Evolutionary conservation across 1,139 yeast species (phyloP).

Genomic region (Lizanozyma gosingica): DNA sequence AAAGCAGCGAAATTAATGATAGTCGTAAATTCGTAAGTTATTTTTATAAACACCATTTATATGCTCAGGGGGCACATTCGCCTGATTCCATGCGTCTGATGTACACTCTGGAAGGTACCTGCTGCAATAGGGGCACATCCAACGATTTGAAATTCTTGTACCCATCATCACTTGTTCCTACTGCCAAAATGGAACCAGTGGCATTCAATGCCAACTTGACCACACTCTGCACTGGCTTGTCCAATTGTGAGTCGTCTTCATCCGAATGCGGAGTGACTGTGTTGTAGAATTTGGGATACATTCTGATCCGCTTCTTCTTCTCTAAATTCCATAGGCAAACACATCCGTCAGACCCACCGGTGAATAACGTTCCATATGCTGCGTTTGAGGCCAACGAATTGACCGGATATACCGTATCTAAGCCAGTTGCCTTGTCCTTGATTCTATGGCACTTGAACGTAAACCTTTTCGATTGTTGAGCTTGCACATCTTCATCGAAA

Average conservation of each 20-base stretch:
- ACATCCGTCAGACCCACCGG: constrained; percentile 75
- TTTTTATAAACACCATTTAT: too few relatives aligned
- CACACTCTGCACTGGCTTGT: constrained; percentile 20
- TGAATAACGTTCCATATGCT: constrained; percentile 41
- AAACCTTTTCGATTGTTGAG: constrained; percentile 42
- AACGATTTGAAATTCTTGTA: constrained; percentile 19
- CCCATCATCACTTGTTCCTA: constrained; percentile 59
- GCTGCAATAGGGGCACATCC: not conserved
- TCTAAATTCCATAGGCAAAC: constrained; percentile 73
- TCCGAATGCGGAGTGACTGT: not conserved
- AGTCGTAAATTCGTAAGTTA: too few relatives aligned
- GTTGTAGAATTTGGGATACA: constrained; percentile 37
- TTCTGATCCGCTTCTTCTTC: constrained; percentile 51
- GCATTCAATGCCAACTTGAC: constrained; percentile 38
- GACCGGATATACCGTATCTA: constrained; percentile 69
- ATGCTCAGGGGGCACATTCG: not conserved
- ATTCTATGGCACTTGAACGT: constrained; percentile 81
- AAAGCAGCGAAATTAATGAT: too few relatives aligned
- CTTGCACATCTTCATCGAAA: constrained; percentile 42
- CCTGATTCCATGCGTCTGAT: not conserved
- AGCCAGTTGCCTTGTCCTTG: constrained; percentile 29
- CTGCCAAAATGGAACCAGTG: constrained; percentile 32
- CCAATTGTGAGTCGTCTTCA: constrained; percentile 18
- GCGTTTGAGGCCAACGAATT: constrained; percentile 55
- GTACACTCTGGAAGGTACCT: not conserved